A percentile compares a stretch with the other conserved stretches of the same genome.
Evolutionary conservation across 495 filamentous ascomycete genomes (phyloP).

Genomic region (Physcia stellaris): DNA sequence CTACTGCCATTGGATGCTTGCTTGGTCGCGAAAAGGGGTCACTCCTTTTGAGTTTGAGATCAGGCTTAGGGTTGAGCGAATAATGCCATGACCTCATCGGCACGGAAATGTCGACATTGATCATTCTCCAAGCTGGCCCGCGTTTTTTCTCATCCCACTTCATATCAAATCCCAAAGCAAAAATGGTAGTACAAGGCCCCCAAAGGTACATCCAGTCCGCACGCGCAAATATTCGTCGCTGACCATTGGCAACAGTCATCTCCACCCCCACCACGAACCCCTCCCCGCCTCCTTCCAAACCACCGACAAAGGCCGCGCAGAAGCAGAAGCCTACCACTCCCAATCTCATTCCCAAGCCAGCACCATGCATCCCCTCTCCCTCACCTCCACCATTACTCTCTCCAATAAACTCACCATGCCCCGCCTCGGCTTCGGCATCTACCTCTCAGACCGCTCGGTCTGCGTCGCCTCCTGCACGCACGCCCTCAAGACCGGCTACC

Average conservation of each 20-base stretch:
- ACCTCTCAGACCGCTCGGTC: constrained; percentile 35
- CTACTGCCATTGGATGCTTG: too few relatives aligned
- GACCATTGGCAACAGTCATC: constrained; percentile 9
- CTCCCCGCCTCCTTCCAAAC: constrained; percentile 11
- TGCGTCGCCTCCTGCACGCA: constrained; percentile 43
- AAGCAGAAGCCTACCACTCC: constrained; percentile 8
- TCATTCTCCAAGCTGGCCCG: too few relatives aligned
- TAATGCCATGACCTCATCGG: too few relatives aligned
- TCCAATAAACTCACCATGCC: constrained; percentile 43
- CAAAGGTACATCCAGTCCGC: background rate
- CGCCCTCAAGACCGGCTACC: constrained; percentile 52
- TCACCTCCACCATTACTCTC: constrained; percentile 40
- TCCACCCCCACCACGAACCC: constrained; percentile 11
- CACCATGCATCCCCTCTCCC: constrained; percentile 20
- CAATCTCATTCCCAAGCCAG: background rate
- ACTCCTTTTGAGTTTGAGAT: too few relatives aligned
- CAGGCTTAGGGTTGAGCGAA: too few relatives aligned
- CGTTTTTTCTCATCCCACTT: too few relatives aligned
- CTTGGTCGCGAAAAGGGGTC: too few relatives aligned
- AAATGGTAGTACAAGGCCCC: background rate
- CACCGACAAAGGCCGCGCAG: constrained; percentile 6
- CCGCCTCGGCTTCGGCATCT: constrained; percentile 64
- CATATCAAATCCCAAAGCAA: too few relatives aligned
- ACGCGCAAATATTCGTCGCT: background rate
- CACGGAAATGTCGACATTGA: too few relatives aligned